A percentile compares a stretch with the other conserved stretches of the same genome.
These are phyloP conservation scores for Sporisorium reilianum DNA, from an alignment of 1,284 basidiomycete genomes.

Conservation along the genomic window DNA sequence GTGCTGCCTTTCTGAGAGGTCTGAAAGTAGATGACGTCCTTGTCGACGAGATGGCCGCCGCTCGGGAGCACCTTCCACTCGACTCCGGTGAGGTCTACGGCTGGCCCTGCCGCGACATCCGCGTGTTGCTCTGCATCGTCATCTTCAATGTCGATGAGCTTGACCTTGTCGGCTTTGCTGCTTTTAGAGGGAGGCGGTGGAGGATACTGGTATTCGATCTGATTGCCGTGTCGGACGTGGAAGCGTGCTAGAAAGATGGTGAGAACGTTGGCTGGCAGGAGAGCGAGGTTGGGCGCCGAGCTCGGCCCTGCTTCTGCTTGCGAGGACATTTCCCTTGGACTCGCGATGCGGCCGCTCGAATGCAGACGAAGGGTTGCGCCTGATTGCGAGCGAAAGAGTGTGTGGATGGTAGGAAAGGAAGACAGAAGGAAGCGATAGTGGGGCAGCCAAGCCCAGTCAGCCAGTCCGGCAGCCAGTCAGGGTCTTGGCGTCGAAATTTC, in stretches of 20 bases:
- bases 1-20: slow-evolving; percentile 22
- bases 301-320: slow-evolving; percentile 29
- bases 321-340: slow-evolving; percentile 9
- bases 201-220: slow-evolving; percentile 52
- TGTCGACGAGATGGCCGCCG: slow-evolving; percentile 53
- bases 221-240: slow-evolving; percentile 55
- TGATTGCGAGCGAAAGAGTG: neutral
- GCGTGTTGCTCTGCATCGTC: neutral
- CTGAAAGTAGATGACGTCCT: slow-evolving; percentile 55
- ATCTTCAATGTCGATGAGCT: slow-evolving; percentile 32
- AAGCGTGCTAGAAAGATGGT: slow-evolving; percentile 56
- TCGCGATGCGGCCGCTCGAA: neutral
- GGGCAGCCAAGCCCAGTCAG: neutral
- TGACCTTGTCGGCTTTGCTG: neutral
- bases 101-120: neutral
- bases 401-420: neutral
- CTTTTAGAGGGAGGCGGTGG: slow-evolving; percentile 5
- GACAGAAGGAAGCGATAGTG: neutral
- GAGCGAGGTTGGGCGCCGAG: slow-evolving; percentile 23
- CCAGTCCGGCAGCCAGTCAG: neutral
- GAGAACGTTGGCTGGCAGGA: slow-evolving; percentile 47
- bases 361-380: neutral
- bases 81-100: slow-evolving; percentile 33
- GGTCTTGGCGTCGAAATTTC: neutral
- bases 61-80: slow-evolving; percentile 63